phyloP scores from a whole-genome alignment of 768 basidiomycete genomes.

The Pleurotus sapidus region DNA sequence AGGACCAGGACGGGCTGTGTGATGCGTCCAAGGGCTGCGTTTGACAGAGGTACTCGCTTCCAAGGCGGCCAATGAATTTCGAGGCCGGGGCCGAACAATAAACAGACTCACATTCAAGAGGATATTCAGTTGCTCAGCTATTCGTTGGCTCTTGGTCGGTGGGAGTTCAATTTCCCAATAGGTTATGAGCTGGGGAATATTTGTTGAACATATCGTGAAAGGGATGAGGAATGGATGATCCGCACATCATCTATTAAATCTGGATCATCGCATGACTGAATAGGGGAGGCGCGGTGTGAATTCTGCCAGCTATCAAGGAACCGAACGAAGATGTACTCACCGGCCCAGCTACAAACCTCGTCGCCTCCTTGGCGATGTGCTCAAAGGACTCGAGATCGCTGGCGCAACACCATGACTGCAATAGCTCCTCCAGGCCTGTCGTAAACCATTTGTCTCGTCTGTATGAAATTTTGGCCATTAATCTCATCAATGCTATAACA shows the following conservation, averaged over 20 bases:
- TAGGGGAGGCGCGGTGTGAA: too few species aligned
- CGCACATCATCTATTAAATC: constrained; percentile 68
- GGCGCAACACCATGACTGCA: constrained; percentile 62
- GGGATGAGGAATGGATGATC: constrained; percentile 1
- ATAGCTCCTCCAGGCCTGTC: constrained; percentile 60
- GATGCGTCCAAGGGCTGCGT: constrained; percentile 45
- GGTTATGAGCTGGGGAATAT: constrained; percentile 49
- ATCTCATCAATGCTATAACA: not conserved
- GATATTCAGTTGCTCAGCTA: constrained; percentile 52
- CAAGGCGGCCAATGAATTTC: constrained; percentile 1
- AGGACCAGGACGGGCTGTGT: constrained; percentile 66
- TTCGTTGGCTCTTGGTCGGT: constrained; percentile 48
- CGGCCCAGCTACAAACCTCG: constrained; percentile 51
- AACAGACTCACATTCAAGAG: constrained; percentile 53
- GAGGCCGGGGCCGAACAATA: not conserved
- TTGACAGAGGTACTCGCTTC: constrained; percentile 54
- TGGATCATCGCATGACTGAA: constrained; percentile 28
- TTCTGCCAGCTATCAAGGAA: too few species aligned
- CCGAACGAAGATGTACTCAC: constrained; percentile 33
- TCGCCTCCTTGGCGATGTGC: constrained; percentile 58
- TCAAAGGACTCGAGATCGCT: constrained; percentile 67
- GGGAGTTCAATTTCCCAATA: constrained; percentile 61
- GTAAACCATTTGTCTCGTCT: constrained; percentile 56
- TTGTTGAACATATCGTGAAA: not conserved
- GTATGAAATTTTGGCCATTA: not conserved